These are phyloP conservation scores for Leccinum subgranulosum DNA, from an alignment of 768 basidiomycete genomes.

Conservation along the genomic window DNA sequence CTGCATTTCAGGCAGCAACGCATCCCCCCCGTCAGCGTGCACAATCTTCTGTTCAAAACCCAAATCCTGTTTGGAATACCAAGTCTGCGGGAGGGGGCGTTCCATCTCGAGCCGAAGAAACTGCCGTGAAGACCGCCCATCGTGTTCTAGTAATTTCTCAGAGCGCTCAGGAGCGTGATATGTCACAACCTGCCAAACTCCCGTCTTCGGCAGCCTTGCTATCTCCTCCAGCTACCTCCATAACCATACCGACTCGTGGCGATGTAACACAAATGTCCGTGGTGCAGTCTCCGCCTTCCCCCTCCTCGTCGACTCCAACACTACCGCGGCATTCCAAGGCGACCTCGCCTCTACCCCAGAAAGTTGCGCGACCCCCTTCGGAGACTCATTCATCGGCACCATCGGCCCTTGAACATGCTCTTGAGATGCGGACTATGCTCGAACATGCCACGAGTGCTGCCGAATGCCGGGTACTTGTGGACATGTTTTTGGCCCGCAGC, in stretches of 20 bases:
- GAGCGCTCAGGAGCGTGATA: constrained; percentile 4
- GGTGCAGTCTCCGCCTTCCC: background rate
- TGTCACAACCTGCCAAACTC: background rate
- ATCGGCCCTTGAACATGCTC: constrained; percentile 44
- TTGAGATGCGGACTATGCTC: constrained; percentile 67
- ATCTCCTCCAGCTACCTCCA: constrained; percentile 4
- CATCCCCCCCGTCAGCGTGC: constrained; percentile 24
- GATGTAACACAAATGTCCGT: background rate
- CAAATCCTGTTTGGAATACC: constrained; percentile 15
- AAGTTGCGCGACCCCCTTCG: constrained; percentile 11
- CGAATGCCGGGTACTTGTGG: constrained; percentile 82
- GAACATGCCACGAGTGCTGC: constrained; percentile 67
- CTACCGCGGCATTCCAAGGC: constrained; percentile 14
- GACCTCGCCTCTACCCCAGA: constrained; percentile 6
- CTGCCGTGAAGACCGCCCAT: background rate
- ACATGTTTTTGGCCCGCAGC: constrained; percentile 72
- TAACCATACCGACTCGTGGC: background rate
- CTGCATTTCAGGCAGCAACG: constrained; percentile 14
- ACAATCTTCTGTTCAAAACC: constrained; percentile 25
- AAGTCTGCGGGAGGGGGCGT: constrained; percentile 14
- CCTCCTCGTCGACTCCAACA: constrained; percentile 2
- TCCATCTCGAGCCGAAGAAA: constrained; percentile 8
- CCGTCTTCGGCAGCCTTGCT: constrained; percentile 2
- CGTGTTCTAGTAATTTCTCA: constrained; percentile 7
- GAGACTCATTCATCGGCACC: constrained; percentile 18